Percentiles rank a stretch among this genome's conserved stretches.
These are phyloP conservation scores for Pinus taeda DNA, from an alignment of 75 land plant species.

Conservation along the genomic window DNA sequence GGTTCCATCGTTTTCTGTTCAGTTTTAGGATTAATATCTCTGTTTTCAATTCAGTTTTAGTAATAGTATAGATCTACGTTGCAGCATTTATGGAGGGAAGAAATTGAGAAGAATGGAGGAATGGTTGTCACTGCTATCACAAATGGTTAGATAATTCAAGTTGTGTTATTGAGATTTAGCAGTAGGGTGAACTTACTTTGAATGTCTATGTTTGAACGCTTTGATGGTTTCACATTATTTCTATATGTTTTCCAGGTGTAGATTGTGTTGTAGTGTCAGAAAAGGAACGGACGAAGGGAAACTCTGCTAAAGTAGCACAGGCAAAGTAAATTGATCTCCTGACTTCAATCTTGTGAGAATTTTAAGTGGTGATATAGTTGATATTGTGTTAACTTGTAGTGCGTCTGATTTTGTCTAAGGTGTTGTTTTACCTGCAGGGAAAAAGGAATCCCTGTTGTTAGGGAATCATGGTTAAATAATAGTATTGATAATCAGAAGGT, in stretches of 20 bases:
- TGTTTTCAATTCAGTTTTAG: not conserved
- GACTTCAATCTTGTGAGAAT: not conserved
- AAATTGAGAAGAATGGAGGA: constrained; percentile 75
- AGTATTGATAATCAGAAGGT: constrained; percentile 50
- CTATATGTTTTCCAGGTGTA: constrained; percentile 36
- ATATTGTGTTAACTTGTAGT: not conserved
- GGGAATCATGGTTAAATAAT: constrained; percentile 66
- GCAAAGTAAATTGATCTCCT: constrained; percentile 41
- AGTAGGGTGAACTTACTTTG: not conserved
- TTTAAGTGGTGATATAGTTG: not conserved
- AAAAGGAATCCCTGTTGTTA: constrained; percentile 48
- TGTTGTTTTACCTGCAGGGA: constrained; percentile 28
- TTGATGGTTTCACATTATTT: not conserved
- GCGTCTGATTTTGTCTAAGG: not conserved
- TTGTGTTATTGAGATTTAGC: not conserved
- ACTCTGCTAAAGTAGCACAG: constrained; percentile 49
- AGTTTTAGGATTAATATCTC: not conserved
- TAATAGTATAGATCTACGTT: not conserved
- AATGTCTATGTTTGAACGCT: not conserved
- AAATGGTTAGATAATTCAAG: constrained; percentile 23
- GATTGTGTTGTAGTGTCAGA: constrained; percentile 59
- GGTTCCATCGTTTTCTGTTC: constrained; percentile 5
- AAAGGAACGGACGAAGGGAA: constrained; percentile 54
- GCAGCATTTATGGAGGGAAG: constrained; percentile 53
- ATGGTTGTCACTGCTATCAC: constrained; percentile 43